Percentiles rank a stretch among this genome's conserved stretches.
Conservation (phyloP, 2,329 filamentous ascomycete species). For the Apiospora malaysiana region DNA sequence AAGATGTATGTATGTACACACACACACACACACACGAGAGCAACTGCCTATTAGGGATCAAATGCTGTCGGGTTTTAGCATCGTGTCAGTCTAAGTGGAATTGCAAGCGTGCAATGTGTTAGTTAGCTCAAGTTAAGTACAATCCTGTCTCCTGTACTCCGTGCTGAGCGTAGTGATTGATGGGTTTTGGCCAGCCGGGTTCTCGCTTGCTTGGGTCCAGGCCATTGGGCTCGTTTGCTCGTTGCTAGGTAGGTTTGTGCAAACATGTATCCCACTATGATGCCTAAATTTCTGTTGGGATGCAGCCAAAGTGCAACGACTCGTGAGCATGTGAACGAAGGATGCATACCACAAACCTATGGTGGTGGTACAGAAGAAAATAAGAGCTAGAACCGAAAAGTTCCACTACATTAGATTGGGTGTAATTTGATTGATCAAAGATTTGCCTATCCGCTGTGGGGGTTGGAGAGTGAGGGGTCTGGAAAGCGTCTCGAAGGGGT, state of each 20-base stretch:
- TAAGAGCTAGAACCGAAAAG: background rate
- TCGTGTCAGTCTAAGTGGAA: background rate
- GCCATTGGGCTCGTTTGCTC: too few species aligned
- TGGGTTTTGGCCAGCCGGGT: too few species aligned
- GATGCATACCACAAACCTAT: background rate
- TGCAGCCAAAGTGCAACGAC: background rate
- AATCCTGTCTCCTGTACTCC: background rate
- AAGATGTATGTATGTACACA: too few species aligned
- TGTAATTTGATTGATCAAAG: constrained; percentile 6
- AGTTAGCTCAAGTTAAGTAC: too few species aligned
- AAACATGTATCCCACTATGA: background rate
- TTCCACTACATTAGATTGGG: background rate
- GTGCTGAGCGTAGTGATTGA: too few species aligned
- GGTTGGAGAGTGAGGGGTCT: background rate
- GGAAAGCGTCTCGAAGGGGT: background rate
- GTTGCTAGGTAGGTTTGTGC: too few species aligned
- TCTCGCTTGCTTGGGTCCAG: too few species aligned
- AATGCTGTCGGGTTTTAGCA: background rate
- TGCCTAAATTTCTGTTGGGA: too few species aligned
- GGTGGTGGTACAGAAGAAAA: background rate
- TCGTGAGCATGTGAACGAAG: background rate
- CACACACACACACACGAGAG: background rate
- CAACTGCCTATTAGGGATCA: background rate
- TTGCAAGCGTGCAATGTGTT: background rate
- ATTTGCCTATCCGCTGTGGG: background rate